phyloP scores from a whole-genome alignment of 495 filamentous ascomycete species.

The Penicillium canariense region DNA sequence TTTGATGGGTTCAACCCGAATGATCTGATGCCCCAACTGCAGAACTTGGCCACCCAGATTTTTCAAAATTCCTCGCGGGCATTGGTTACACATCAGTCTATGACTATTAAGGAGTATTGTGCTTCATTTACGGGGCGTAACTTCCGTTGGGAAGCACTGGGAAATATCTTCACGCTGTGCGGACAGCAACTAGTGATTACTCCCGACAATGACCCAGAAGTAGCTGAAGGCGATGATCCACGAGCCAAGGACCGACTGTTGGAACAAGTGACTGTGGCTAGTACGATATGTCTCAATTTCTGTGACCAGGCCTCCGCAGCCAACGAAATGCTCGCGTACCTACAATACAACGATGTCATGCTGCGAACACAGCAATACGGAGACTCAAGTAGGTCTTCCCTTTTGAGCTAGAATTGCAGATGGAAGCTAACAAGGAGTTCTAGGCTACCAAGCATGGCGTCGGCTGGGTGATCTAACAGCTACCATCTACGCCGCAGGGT shows the following conservation, averaged over 20 bases:
- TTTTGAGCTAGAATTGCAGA: background rate
- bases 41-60: constrained; percentile 29
- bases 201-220: constrained; percentile 34
- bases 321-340: constrained; percentile 48
- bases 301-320: constrained; percentile 45
- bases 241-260: constrained; percentile 31
- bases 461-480: constrained; percentile 49
- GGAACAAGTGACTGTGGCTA: constrained; percentile 38
- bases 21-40: constrained; percentile 30
- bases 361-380: constrained; percentile 48
- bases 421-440: constrained; percentile 1
- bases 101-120: constrained; percentile 38
- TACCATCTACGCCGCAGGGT: constrained; percentile 55
- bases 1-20: constrained; percentile 25
- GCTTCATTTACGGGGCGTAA: constrained; percentile 48
- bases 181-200: constrained; percentile 42
- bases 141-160: constrained; percentile 60
- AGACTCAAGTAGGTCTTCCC: constrained; percentile 46
- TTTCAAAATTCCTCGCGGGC: constrained; percentile 36
- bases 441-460: constrained; percentile 54
- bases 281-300: constrained; percentile 44
- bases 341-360: constrained; percentile 44
- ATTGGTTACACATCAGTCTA: constrained; percentile 25
- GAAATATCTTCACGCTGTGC: constrained; percentile 49
- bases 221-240: constrained; percentile 22